Base-by-base conservation (phyloP, 257 asterid genomes). In the Forsythia viridissima region DNA sequence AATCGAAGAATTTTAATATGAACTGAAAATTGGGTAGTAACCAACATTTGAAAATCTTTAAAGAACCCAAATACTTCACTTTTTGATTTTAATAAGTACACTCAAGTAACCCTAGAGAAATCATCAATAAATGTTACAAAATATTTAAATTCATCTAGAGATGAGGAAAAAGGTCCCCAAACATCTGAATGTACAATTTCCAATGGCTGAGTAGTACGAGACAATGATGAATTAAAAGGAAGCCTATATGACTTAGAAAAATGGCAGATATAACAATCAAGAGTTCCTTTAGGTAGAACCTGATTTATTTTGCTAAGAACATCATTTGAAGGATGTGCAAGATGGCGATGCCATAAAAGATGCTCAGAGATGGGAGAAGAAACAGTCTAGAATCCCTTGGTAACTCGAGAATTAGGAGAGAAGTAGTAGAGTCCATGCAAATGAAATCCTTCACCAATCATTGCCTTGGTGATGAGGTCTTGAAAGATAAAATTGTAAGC, bases 181-280 rank as follows among this genome's bases (percentile, higher is more conserved):
- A n/a, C 44, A 38, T 70, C 73, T 1, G 15, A 9, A 34, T 68
- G 72, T 68, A 68, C 72, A 68, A 68, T 21, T 30, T 68, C 72
- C 24, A 68, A 68, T 21, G 42, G 38, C 8, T 68, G 43, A n/a
- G n/a, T n/a, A n/a, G n/a, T n/a, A n/a, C n/a, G n/a, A n/a, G n/a
- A n/a, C n/a, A n/a, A n/a, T n/a, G n/a, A n/a, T n/a, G n/a, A n/a
- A n/a, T n/a, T n/a, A 68, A 68, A 68, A 68, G 72, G 36, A 68
- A 68, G 4, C 61, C 61, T 52, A 52, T 6, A 52, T 3, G 13
- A 52, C 61, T 52, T 52, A 52, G 61, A 52, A 68, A 68, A 68
- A 68, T 68, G 72, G 30, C 43, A 68, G 11, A 68, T 34, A 21
- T 68, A 41, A 68, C 72, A 68, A 24, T 68, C 41, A 68, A 68